Evolutionary conservation across 805 yeast species (phyloP).

Genomic region (Wickerhamiella dianesei): DNA sequence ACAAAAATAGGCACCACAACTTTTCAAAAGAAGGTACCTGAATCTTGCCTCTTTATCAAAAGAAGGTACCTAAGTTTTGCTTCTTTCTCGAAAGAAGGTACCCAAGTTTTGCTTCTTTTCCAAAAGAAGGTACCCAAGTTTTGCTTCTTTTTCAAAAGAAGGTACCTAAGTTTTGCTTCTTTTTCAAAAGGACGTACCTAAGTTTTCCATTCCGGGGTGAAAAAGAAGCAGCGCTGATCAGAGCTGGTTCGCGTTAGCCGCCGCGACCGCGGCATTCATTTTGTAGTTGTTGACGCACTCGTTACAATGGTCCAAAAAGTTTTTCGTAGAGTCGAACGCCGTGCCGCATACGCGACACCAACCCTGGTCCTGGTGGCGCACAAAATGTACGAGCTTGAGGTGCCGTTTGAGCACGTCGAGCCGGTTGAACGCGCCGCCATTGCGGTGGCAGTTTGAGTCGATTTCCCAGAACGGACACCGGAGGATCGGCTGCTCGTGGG

Average conservation of each 20-base stretch:
- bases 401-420: slow-evolving; percentile 66
- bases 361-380: slow-evolving; percentile 43
- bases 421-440: slow-evolving; percentile 62
- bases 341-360: slow-evolving; percentile 54
- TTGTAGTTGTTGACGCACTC: slow-evolving; percentile 37
- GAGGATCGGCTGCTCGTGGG: slow-evolving; percentile 52
- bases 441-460: slow-evolving; percentile 60
- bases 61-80: no score
- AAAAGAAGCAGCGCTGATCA: no score
- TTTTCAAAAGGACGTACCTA: no score
- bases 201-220: no score
- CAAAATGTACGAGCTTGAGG: slow-evolving; percentile 53
- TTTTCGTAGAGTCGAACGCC: slow-evolving; percentile 40
- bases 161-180: no score
- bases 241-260: background rate
- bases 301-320: slow-evolving; percentile 50
- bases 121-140: no score
- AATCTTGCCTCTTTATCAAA: no score
- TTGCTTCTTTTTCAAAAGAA: no score
- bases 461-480: slow-evolving; percentile 62
- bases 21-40: no score
- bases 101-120: no score
- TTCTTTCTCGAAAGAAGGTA: no score
- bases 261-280: background rate
- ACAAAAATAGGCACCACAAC: no score